Base-by-base conservation (phyloP, 1,139 yeast species). In the Geotrichum reessii region DNA sequence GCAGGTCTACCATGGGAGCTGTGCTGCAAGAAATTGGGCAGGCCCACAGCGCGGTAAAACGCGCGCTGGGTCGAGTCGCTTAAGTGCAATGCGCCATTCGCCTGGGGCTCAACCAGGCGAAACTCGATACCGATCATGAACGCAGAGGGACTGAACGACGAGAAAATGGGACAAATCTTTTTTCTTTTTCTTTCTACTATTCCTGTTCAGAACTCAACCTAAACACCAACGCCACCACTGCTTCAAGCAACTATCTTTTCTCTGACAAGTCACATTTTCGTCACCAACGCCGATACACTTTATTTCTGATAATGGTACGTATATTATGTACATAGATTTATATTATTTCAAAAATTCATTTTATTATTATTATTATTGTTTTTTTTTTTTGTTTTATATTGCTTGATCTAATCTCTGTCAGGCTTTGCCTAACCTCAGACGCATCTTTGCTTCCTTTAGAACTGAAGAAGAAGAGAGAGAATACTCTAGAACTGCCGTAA, bases 71-170 rank as follows among this genome's bases (percentile, higher is more conserved):
- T 7, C 63, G 71, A 70, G 69, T 66, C 73, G 79, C 82, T 84
- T 83, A 81, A 84, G 89, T 84, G 86, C 89, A 84, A 84, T 84
- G 80, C 83, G 85, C 83, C 85, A 81, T 83, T 84, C 75, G 47
- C 50, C 19, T 25, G 48, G 47, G 51, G 22, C 24, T 27, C 28
- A 71, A 70, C 64, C 63, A 24, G 52, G 61, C 60, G 66, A 67
- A 74, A 73, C 89, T 83, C 89, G 88, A 84, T 84, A 84, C 89
- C 89, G 89, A 84, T 84, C 86, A 84, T 78, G 81, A 84, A 76
- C 72, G 64, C 66, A 61, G 63, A 56, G 53, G 52, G 44, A 8
- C 21, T 56, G 47, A 46, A 21, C 44, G 21, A 17, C 21, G 46
- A 28, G 11, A 48, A 50, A 14, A 33, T 33, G 40, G 40, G 40